Evolutionary conservation across 2,329 filamentous ascomycete species (phyloP), one percentile per base, ranked within the genome.

Genomic region (Cladophialophora bantiana): DNA sequence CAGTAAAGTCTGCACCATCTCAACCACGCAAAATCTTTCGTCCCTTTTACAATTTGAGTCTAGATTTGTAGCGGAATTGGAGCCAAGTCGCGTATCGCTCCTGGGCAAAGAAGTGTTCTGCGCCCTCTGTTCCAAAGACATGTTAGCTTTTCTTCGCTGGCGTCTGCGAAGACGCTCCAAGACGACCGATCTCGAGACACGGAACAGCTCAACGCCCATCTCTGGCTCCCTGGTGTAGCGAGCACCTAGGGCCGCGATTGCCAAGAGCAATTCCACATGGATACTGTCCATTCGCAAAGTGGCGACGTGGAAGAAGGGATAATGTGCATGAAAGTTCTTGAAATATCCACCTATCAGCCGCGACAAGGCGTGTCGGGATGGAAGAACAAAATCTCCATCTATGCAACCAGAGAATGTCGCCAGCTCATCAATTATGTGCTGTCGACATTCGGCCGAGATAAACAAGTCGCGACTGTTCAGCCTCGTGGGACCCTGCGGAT

Each of bases 331-430:
- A 65, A 92, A 91, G 0, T 89, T 89, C 65, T 84, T 86, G 60
- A 91, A 85, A 71, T 91, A 92, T 1, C 89, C 89, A 65, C 90
- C 88, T 35, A 92, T 77, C 68, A 91, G 92, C 38, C 90, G 80
- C 2, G 88, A 88, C 35, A 92, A 75, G 0, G 90, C 90, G 70
- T 91, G 85, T 2, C 89, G 84, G 4, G 89, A 91, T 1, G 90
- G 89, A 4, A 50, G 45, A 12, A 50, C 45, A 56, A 73, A 73
- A 5, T 52, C 60, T 12, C 36, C n/a, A 34, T 66, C 64, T 1
- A 69, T 40, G 31, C 67, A 52, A 18, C 35, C 31, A 4, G 59
- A 42, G 31, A 67, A 71, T n/a, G 67, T 66, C 6, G 36, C 54
- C 40, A 72, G 36, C 54, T 70, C 62, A 3, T 48, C 40, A n/a